Evolutionary conservation across 1,284 basidiomycete species (phyloP), one percentile per base, ranked within the genome.

Genomic region (Papiliotrema laurentii): DNA sequence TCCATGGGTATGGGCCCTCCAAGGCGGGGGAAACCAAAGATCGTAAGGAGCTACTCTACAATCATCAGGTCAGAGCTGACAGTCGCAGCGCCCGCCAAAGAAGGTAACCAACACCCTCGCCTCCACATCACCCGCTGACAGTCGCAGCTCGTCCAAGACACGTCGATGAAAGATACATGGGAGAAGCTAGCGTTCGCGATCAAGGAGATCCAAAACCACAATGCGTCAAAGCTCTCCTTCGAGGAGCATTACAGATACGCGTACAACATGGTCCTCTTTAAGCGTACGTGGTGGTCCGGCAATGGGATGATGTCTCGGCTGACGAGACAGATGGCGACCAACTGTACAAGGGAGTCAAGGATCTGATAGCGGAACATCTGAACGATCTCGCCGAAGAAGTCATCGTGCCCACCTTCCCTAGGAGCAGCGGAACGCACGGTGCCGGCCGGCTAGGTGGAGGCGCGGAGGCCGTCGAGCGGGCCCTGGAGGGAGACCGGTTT

Each of bases 191-290:
- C 73, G 3, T 51, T 54, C 31, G 97, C 97, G 58, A 93, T 99
- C 60, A 81, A 83, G 50, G 89, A 97, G 77, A 98, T 99, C 50
- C 90, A 96, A 72, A 87, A 90, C 61, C 90, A 96, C 75, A 89
- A 96, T 73, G 90, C 91, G 6, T 84, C 84, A 49, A 86, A 85
- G 64, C 82, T 99, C 26, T 96, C 90, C 14, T 98, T 93, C 66
- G 96, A 98, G 73, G 94, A 97, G 75, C 92, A 94, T 64, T 92
- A 96, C 69, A 82, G 92, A 37, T 91, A 88, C 68, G 90, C 86
- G 19, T 96, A 96, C 74, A 93, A 92, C 69, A 85, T 97, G 81
- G 91, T 94, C 3, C 79, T 94, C 11, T 81, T 85, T 69, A 90
- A 87, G 71, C 81, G 74, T 74, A 37, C 54, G 68, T 61, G 27